These are phyloP conservation scores for Fusarium incarnatum DNA, from an alignment of 2,329 filamentous ascomycete genomes.

Conservation along the genomic window DNA sequence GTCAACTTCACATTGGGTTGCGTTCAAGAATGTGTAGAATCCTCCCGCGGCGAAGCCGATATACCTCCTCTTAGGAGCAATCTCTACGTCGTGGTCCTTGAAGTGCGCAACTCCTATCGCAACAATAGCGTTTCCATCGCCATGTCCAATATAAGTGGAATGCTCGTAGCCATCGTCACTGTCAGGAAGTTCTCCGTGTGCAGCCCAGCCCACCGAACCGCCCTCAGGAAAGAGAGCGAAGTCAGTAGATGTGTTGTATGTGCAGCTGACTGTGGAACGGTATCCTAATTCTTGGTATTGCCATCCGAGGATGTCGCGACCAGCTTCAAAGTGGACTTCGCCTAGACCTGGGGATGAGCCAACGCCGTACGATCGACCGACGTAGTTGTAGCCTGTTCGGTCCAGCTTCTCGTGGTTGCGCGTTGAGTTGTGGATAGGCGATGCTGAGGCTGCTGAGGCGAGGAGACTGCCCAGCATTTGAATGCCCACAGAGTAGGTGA, in stretches of 20 bases:
- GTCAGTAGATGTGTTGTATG: slow-evolving; percentile 51
- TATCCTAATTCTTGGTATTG: slow-evolving; percentile 52
- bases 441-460: slow-evolving; percentile 37
- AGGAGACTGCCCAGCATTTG: slow-evolving; percentile 41
- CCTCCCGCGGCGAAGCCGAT: slow-evolving; percentile 8
- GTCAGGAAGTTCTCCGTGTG: slow-evolving; percentile 15
- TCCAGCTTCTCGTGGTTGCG: slow-evolving; percentile 44
- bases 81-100: neutral
- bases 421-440: slow-evolving; percentile 29
- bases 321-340: slow-evolving; percentile 5
- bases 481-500: slow-evolving; percentile 44
- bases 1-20: slow-evolving; percentile 8
- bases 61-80: slow-evolving; percentile 5
- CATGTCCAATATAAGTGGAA: slow-evolving; percentile 11
- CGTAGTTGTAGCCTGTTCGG: slow-evolving; percentile 43
- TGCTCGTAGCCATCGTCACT: slow-evolving; percentile 9
- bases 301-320: slow-evolving; percentile 40
- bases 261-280: slow-evolving; percentile 48
- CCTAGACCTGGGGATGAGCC: slow-evolving; percentile 44
- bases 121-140: slow-evolving; percentile 6
- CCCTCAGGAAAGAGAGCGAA: slow-evolving; percentile 32
- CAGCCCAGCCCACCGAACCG: neutral
- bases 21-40: slow-evolving; percentile 12
- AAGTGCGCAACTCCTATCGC: slow-evolving; percentile 27
- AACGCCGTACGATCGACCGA: slow-evolving; percentile 46